Evolutionary conservation across 331 rosid species (phyloP).

Genomic region (Rhamnella rubrinervis): DNA sequence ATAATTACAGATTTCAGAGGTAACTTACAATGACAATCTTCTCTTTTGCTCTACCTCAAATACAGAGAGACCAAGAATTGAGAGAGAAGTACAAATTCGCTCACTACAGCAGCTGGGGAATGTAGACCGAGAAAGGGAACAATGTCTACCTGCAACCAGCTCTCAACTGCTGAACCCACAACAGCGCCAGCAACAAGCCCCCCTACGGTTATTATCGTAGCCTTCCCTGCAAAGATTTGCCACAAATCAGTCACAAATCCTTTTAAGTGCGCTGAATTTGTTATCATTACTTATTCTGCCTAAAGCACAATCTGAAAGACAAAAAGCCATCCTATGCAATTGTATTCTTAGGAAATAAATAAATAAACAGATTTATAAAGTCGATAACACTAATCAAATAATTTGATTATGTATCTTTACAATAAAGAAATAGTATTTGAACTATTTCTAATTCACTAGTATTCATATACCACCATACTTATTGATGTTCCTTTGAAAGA

Average conservation of each 20-base stretch:
- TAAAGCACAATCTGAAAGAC: not conserved
- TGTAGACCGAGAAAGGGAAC: constrained; percentile 93
- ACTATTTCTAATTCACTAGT: not conserved
- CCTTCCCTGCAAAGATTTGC: constrained; percentile 72
- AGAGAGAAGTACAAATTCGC: constrained; percentile 76
- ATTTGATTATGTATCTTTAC: too few species aligned
- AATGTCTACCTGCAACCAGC: constrained; percentile 93
- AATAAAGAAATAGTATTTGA: too few species aligned
- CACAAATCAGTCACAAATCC: not conserved
- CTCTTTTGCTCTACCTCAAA: constrained; percentile 59
- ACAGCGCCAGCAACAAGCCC: constrained; percentile 92
- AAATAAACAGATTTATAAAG: not conserved
- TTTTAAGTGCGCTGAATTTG: not conserved
- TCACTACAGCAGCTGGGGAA: constrained; percentile 91
- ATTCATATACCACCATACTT: not conserved
- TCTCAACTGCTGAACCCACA: constrained; percentile 90
- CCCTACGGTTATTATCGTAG: constrained; percentile 79
- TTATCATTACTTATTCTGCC: not conserved
- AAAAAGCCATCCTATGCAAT: not conserved
- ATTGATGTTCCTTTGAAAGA: not conserved
- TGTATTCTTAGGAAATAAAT: not conserved
- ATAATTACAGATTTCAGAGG: constrained; percentile 69
- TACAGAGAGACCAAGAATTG: constrained; percentile 90
- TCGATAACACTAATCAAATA: too few species aligned
- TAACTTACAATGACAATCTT: constrained; percentile 29